Conservation (phyloP, 257 asterid genomes). For the Lithospermum erythrorhizon region DNA sequence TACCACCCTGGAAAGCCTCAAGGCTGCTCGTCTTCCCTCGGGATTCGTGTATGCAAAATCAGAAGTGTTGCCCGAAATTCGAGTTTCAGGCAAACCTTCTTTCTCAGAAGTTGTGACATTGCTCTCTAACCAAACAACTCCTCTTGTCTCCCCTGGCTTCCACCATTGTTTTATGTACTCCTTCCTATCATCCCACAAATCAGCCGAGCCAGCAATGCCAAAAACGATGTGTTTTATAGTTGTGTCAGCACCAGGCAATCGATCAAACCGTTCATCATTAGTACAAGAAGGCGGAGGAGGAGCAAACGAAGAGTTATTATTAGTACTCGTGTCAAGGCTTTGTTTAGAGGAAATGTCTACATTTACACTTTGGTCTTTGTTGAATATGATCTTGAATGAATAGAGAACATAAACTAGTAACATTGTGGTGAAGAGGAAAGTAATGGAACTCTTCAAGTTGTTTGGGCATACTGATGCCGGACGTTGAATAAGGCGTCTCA, state of each 20-base stretch:
- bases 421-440: constrained; percentile 30
- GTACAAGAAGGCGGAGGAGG: neutral
- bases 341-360: constrained; percentile 14
- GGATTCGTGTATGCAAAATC: constrained; percentile 42
- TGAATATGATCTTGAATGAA: constrained; percentile 40
- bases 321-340: constrained; percentile 3
- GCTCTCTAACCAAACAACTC: constrained; percentile 61
- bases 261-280: neutral
- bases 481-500: constrained; percentile 24
- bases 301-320: constrained; percentile 1
- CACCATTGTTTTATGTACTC: constrained; percentile 70
- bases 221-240: constrained; percentile 44
- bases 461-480: constrained; percentile 25
- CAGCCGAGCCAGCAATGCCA: constrained; percentile 56
- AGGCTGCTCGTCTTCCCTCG: constrained; percentile 55
- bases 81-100: constrained; percentile 43
- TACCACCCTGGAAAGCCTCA: constrained; percentile 66
- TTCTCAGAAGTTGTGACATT: constrained; percentile 13
- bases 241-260: constrained; percentile 7
- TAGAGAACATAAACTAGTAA: constrained; percentile 36
- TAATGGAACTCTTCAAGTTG: constrained; percentile 30
- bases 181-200: constrained; percentile 53
- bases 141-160: constrained; percentile 52
- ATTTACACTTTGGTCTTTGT: constrained; percentile 16
- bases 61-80: constrained; percentile 45